Percentiles rank a stretch among this genome's conserved stretches.
phyloP scores from a whole-genome alignment of 306 rosid species.

The Prunus armeniaca region DNA sequence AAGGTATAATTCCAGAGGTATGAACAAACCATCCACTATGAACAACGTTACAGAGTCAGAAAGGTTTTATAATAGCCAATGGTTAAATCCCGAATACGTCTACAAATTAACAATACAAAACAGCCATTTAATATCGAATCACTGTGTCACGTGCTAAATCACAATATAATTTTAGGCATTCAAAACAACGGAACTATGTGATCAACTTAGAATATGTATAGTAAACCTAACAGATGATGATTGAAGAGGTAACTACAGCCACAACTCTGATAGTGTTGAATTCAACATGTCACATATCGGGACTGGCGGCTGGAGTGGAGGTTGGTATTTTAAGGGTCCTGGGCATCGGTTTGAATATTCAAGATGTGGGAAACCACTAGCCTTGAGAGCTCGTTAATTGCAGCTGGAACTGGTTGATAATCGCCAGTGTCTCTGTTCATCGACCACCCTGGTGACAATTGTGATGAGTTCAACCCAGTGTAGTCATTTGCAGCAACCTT shows the following conservation, averaged over 20 bases:
- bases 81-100: background rate
- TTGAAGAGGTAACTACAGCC: slow-evolving; percentile 19
- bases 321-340: slow-evolving; percentile 42
- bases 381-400: slow-evolving; percentile 72
- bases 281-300: slow-evolving; percentile 2
- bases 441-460: slow-evolving; percentile 47
- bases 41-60: background rate
- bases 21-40: background rate
- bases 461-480: slow-evolving; percentile 39
- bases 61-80: background rate
- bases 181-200: background rate
- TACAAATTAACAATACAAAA: background rate
- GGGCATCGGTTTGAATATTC: slow-evolving; percentile 68
- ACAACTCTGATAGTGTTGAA: slow-evolving; percentile 27
- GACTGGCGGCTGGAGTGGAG: slow-evolving; percentile 10
- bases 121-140: background rate
- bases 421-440: slow-evolving; percentile 58
- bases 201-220: background rate
- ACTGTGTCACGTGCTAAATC: background rate
- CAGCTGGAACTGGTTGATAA: slow-evolving; percentile 57
- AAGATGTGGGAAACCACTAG: slow-evolving; percentile 70
- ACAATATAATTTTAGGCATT: background rate
- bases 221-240: slow-evolving; percentile 16
- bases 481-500: slow-evolving; percentile 82
- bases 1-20: too few relatives aligned